A percentile compares a stretch with the other conserved stretches of the same genome.
phyloP scores from a whole-genome alignment of 2,329 filamentous ascomycete species.

The Fusarium sp. region DNA sequence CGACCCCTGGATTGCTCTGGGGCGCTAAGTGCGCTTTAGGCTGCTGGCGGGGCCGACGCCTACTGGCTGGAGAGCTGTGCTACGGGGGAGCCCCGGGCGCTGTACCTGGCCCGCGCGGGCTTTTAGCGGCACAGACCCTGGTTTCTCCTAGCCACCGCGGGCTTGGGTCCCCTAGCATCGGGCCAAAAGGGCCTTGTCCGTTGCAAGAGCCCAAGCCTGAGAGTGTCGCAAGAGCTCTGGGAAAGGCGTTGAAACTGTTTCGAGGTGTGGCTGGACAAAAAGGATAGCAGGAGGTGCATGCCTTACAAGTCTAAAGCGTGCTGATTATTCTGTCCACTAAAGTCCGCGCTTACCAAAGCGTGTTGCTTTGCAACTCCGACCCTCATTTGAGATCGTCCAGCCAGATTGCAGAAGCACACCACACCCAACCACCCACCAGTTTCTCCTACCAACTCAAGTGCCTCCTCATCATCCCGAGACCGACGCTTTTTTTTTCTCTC shows the following conservation, averaged over 20 bases:
- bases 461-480: conserved; percentile 19
- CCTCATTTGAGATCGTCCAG: conserved; percentile 20
- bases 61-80: conserved; percentile 28
- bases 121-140: conserved; percentile 37
- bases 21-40: conserved; percentile 17
- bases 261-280: background rate
- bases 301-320: background rate
- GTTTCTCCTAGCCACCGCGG: conserved; percentile 26
- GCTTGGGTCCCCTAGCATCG: conserved; percentile 38
- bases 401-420: conserved; percentile 18
- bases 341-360: background rate
- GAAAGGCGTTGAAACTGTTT: conserved; percentile 8
- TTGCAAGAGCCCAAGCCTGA: background rate
- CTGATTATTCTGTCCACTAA: conserved; percentile 18
- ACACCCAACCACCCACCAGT: conserved; percentile 22
- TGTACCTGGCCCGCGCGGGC: conserved; percentile 38
- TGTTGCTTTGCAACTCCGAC: conserved; percentile 6
- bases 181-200: conserved; percentile 13
- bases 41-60: conserved; percentile 21
- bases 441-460: conserved; percentile 18
- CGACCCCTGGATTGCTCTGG: conserved; percentile 34
- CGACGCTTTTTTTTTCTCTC: conserved; percentile 20
- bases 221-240: conserved; percentile 5
- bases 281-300: background rate
- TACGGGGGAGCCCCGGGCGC: conserved; percentile 21